Conservation (phyloP, 805 yeast species). For the Metschnikowia vanudenii region DNA sequence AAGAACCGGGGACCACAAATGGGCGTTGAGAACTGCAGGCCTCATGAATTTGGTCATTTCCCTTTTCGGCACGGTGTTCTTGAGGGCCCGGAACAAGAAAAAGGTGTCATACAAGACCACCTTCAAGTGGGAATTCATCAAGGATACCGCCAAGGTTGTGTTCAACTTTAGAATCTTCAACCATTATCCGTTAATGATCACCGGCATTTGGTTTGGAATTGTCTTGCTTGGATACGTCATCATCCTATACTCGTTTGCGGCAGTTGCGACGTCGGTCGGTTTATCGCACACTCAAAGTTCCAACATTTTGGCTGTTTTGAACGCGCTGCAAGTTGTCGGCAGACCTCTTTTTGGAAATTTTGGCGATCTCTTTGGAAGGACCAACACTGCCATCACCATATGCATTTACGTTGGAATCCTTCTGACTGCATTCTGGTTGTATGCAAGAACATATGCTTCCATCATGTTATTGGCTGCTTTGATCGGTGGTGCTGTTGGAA, state of each 20-base stretch:
- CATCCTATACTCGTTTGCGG: slow-evolving; percentile 36
- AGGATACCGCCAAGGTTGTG: slow-evolving; percentile 30
- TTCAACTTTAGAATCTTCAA: slow-evolving; percentile 33
- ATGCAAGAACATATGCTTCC: slow-evolving; percentile 32
- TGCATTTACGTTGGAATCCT: slow-evolving; percentile 26
- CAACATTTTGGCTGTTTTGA: slow-evolving; percentile 34
- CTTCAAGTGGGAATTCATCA: slow-evolving; percentile 20
- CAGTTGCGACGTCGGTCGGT: slow-evolving; percentile 47
- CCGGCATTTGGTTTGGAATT: slow-evolving; percentile 37
- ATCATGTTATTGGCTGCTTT: slow-evolving; percentile 31
- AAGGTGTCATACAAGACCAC: slow-evolving; percentile 25
- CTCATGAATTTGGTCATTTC: slow-evolving; percentile 32
- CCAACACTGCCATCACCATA: slow-evolving; percentile 31
- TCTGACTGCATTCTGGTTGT: slow-evolving; percentile 39
- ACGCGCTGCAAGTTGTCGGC: slow-evolving; percentile 48
- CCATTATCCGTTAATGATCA: slow-evolving; percentile 22
- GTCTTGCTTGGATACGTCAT: slow-evolving; percentile 39
- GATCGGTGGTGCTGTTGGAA: slow-evolving; percentile 33
- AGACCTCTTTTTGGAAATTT: slow-evolving; percentile 47
- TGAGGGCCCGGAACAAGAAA: slow-evolving; percentile 45
- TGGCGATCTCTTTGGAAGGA: slow-evolving; percentile 49
- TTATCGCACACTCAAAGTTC: slow-evolving; percentile 32
- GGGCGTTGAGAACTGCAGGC: slow-evolving; percentile 46
- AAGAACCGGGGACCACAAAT: slow-evolving; percentile 39
- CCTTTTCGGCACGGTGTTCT: slow-evolving; percentile 38